phyloP scores from a whole-genome alignment of 371 early-diverging fungal species.

The Dinochytrium kinnereticum region DNA sequence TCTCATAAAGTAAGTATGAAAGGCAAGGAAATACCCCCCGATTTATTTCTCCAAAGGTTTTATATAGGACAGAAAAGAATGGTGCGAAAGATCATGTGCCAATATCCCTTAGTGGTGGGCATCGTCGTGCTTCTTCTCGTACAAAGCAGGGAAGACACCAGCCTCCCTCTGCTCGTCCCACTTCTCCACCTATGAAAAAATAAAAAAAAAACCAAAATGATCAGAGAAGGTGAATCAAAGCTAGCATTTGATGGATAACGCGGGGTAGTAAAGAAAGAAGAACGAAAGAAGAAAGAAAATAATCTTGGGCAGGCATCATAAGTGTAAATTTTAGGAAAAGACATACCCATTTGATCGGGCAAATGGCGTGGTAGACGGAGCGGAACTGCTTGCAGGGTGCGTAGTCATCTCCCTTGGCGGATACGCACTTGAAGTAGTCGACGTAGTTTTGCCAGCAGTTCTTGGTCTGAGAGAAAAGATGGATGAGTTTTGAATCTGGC shows the following conservation, averaged over 20 bases:
- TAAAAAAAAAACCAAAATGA: conserved; percentile 21
- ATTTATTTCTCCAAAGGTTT: too few relatives aligned
- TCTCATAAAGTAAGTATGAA: too few relatives aligned
- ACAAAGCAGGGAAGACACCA: conserved; percentile 70
- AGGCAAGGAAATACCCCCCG: too few relatives aligned
- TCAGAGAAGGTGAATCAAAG: not conserved
- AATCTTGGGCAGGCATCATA: too few relatives aligned
- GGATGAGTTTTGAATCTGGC: not conserved
- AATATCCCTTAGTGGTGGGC: conserved; percentile 39
- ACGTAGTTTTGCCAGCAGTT: conserved; percentile 92
- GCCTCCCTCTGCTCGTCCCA: conserved; percentile 88
- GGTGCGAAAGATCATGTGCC: too few relatives aligned
- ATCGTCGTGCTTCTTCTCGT: conserved; percentile 33
- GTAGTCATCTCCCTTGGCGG: conserved; percentile 87
- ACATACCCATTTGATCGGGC: conserved; percentile 89
- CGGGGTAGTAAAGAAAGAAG: not conserved
- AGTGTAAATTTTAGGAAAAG: too few relatives aligned
- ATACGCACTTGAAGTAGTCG: conserved; percentile 81
- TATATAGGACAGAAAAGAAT: too few relatives aligned
- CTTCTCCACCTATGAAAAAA: conserved; percentile 65
- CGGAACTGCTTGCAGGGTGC: conserved; percentile 86
- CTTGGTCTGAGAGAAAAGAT: conserved; percentile 47
- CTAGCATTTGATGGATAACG: not conserved
- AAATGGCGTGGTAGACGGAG: conserved; percentile 75
- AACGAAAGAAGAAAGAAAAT: conserved; percentile 10